Evolutionary conservation across 257 asterid species (phyloP), one percentile per base, ranked within the genome.

Genomic region (Ligustrum vulgare): DNA sequence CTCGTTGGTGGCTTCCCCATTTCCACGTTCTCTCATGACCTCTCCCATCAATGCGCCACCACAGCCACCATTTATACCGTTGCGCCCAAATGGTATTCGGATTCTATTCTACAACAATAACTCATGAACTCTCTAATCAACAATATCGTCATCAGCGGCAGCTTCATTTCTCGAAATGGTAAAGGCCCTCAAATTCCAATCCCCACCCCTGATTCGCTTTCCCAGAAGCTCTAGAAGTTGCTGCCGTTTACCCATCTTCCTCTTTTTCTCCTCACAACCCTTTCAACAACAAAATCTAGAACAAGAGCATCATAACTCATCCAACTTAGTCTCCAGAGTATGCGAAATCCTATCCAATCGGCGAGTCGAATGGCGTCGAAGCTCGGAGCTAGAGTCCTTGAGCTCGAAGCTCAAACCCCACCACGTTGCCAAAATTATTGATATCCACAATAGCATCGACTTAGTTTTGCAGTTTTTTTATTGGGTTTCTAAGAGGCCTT

Each of bases 401-500:
- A 71, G 85, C 73, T 79, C 77, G n/a, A 84, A 84, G 69, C 81
- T 94, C 7, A 86, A 82, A 41, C 97, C 98, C 9, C 69, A 56
- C 69, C 95, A 90, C 72, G 95, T 92, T 47, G 85, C 87, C 51
- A 75, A 73, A 56, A 82, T 94, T 22, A 79, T 94, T 67, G 82
- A 84, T 73, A 75, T 78, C 72, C 81, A 85, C 75, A 41, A 41
- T 23, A 80, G 77, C 62, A 83, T 92, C 1, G 93, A 90, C 5
- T 83, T 86, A 11, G 93, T 77, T 66, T 80, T 92, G 69, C 83
- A 77, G 70, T 94, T 94, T 70, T 92, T 90, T 73, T 91, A 81
- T 75, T 94, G 97, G 98, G 86, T 90, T 79, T 94, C 97, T 75
- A 88, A 80, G 92, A 72, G 83, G 82, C 92, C 74, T 81, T 90